phyloP scores from a whole-genome alignment of 192 early-diverging fungal genomes.

The Podila epicladia region DNA sequence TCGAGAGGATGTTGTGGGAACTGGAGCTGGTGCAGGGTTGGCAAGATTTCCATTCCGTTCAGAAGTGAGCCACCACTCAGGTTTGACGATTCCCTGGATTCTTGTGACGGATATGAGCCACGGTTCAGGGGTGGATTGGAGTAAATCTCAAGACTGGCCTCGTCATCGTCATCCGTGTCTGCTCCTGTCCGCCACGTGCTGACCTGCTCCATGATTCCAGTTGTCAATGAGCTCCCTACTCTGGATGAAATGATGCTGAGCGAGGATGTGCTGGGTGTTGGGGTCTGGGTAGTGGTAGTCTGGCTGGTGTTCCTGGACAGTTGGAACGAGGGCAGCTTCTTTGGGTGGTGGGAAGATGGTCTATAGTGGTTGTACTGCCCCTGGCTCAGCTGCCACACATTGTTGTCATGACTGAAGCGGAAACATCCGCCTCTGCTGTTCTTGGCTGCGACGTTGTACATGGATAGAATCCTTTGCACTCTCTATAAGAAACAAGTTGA shows the following conservation, averaged over 20 bases:
- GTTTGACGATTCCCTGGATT: conserved; percentile 25
- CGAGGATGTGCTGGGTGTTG: conserved; percentile 37
- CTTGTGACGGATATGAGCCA: conserved; percentile 28
- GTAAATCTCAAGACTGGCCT: conserved; percentile 43
- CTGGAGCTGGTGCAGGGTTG: conserved; percentile 43
- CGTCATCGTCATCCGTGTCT: conserved; percentile 47
- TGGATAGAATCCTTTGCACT: conserved; percentile 39
- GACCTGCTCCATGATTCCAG: conserved; percentile 51
- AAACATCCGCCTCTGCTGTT: conserved; percentile 41
- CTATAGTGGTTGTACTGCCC: not conserved
- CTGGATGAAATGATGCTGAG: conserved; percentile 46
- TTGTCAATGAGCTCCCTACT: conserved; percentile 37
- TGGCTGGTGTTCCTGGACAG: conserved; percentile 41
- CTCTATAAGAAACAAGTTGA: conserved; percentile 13
- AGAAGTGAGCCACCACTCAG: conserved; percentile 30
- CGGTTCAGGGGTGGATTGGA: conserved; percentile 39
- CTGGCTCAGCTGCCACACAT: conserved; percentile 31
- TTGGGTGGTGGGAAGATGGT: conserved; percentile 12
- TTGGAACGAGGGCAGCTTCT: conserved; percentile 38
- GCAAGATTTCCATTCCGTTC: conserved; percentile 46
- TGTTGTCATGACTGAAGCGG: conserved; percentile 23
- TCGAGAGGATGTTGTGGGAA: conserved; percentile 48
- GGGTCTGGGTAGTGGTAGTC: conserved; percentile 34
- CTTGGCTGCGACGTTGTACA: conserved; percentile 24
- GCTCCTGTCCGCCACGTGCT: conserved; percentile 47